A percentile compares a stretch with the other conserved stretches of the same genome.
Evolutionary conservation across 2,329 filamentous ascomycete genomes (phyloP).

Genomic region (Fusarium sp.): DNA sequence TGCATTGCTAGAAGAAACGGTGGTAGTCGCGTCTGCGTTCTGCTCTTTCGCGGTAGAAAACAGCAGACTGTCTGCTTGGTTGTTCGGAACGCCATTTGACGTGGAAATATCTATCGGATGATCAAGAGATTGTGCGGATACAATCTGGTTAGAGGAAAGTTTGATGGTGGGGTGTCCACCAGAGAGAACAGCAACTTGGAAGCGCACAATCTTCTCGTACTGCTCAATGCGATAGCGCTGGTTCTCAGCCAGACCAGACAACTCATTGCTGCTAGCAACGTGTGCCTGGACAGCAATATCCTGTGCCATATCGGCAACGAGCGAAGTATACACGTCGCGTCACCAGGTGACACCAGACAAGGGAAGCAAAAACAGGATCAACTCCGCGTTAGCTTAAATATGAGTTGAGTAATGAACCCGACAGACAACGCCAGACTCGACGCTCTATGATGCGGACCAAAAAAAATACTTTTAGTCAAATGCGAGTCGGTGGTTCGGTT

Average conservation of each 20-base stretch:
- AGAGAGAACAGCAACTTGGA: slow-evolving; percentile 84
- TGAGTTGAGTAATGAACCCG: slow-evolving; percentile 27
- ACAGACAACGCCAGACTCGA: slow-evolving; percentile 29
- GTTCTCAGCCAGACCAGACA: slow-evolving; percentile 56
- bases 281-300: slow-evolving; percentile 36
- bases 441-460: slow-evolving; percentile 20
- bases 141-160: slow-evolving; percentile 59
- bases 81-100: slow-evolving; percentile 25
- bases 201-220: slow-evolving; percentile 83
- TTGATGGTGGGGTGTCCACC: slow-evolving; percentile 78
- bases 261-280: slow-evolving; percentile 31
- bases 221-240: slow-evolving; percentile 72
- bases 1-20: slow-evolving; percentile 47
- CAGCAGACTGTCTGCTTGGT: slow-evolving; percentile 50
- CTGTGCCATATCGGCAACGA: slow-evolving; percentile 48
- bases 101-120: slow-evolving; percentile 43
- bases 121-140: slow-evolving; percentile 38
- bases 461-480: slow-evolving; percentile 22
- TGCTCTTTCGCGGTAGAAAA: slow-evolving; percentile 56
- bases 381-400: slow-evolving; percentile 20
- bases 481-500: slow-evolving; percentile 22
- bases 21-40: slow-evolving; percentile 38
- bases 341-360: slow-evolving; percentile 28
- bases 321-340: slow-evolving; percentile 43
- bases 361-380: slow-evolving; percentile 20